Evolutionary conservation across 192 early-diverging fungal genomes (phyloP).

Genomic region (Mortierella antarctica): DNA sequence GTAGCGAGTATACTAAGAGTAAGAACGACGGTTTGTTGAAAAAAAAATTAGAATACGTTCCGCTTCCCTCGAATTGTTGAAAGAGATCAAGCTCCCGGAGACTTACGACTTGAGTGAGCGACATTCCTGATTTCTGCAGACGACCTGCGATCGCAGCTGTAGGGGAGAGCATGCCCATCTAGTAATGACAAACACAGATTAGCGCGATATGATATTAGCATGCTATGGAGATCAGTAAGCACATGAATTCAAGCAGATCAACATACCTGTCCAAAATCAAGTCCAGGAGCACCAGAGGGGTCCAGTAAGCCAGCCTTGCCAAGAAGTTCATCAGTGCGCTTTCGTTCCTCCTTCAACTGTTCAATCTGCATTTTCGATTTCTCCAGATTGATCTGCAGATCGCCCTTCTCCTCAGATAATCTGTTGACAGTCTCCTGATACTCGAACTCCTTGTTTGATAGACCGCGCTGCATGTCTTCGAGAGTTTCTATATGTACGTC

Average conservation of each 20-base stretch:
- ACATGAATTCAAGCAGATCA: conserved; percentile 13
- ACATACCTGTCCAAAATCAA: conserved; percentile 39
- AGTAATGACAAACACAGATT: conserved; percentile 1
- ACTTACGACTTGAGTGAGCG: conserved; percentile 69
- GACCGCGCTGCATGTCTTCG: conserved; percentile 27
- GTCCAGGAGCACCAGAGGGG: conserved; percentile 8
- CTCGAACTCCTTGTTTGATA: conserved; percentile 24
- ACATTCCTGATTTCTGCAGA: conserved; percentile 60
- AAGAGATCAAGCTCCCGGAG: no score
- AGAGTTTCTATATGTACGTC: conserved; percentile 20
- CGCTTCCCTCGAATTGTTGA: no score
- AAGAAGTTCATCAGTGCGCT: conserved; percentile 58
- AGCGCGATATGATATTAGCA: not conserved
- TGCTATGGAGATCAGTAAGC: conserved; percentile 1
- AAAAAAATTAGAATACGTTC: no score
- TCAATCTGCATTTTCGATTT: conserved; percentile 31
- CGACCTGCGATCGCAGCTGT: conserved; percentile 62
- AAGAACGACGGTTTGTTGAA: no score
- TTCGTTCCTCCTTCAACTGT: conserved; percentile 55
- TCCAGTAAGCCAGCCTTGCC: conserved; percentile 40
- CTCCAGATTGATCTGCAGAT: conserved; percentile 60
- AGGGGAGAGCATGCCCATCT: conserved; percentile 61
- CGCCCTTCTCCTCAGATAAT: conserved; percentile 33
- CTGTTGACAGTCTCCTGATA: conserved; percentile 26
- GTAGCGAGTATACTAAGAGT: conserved; percentile 62